Conservation (phyloP, 768 basidiomycete species). For the Cyclocybe aegerita region DNA sequence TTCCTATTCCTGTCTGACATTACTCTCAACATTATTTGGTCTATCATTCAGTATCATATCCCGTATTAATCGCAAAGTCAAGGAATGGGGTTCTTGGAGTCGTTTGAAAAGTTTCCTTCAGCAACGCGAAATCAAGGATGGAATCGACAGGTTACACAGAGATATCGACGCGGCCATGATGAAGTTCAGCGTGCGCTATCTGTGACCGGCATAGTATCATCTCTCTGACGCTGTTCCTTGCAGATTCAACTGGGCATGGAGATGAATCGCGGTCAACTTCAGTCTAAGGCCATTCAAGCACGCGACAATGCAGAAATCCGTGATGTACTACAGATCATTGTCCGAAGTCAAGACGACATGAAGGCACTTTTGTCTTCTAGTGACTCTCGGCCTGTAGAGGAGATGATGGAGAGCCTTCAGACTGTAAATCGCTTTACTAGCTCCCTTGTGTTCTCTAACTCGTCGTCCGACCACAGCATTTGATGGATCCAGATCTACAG, state of each 20-base stretch:
- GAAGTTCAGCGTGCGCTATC: conserved; percentile 32
- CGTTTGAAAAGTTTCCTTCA: conserved; percentile 35
- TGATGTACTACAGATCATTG: conserved; percentile 31
- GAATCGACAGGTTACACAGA: conserved; percentile 34
- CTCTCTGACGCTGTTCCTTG: background rate
- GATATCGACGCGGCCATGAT: conserved; percentile 36
- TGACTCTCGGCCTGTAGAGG: conserved; percentile 30
- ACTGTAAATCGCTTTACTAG: conserved; percentile 23
- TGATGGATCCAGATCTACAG: conserved; percentile 31
- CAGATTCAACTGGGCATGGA: conserved; percentile 28
- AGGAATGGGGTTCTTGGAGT: conserved; percentile 35
- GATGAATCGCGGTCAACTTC: conserved; percentile 21
- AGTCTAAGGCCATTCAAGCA: conserved; percentile 27
- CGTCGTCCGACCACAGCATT: conserved; percentile 24
- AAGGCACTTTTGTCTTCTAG: conserved; percentile 28
- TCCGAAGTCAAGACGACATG: conserved; percentile 34
- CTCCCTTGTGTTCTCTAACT: background rate
- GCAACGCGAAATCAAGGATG: conserved; percentile 39
- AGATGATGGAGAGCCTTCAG: conserved; percentile 43
- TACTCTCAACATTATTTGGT: background rate
- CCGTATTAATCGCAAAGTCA: conserved; percentile 29
- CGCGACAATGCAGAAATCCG: conserved; percentile 34
- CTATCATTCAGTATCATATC: conserved; percentile 22
- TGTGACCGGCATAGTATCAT: background rate
- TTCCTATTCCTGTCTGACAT: background rate